Evolutionary conservation across 208 protist genomes (phyloP).

Genomic region (Porcisia hertigi): DNA sequence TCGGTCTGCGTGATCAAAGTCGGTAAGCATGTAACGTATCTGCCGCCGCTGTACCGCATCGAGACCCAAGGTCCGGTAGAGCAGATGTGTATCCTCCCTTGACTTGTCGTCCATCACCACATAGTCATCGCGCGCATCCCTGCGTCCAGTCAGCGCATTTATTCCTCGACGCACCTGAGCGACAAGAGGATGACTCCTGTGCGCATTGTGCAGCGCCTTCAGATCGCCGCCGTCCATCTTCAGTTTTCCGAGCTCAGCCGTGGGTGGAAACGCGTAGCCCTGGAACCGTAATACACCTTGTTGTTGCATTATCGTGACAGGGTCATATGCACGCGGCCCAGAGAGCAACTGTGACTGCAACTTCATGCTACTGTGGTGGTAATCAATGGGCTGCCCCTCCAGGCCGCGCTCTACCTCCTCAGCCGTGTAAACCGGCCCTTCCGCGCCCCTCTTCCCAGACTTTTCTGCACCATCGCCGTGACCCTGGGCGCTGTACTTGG

Average conservation of each 20-base stretch:
- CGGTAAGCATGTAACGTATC: slow-evolving; percentile 85
- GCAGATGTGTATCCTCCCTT: slow-evolving; percentile 59
- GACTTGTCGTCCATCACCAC: slow-evolving; percentile 39
- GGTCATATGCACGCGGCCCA: slow-evolving; percentile 78
- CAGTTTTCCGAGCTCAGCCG: slow-evolving; percentile 73
- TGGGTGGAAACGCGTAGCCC: slow-evolving; percentile 87
- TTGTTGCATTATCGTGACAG: slow-evolving; percentile 79
- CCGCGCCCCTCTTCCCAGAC: slow-evolving; percentile 8
- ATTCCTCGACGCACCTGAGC: slow-evolving; percentile 31
- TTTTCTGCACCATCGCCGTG: no score
- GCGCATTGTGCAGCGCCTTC: slow-evolving; percentile 24
- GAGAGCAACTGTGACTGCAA: slow-evolving; percentile 62
- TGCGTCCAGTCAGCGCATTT: slow-evolving; percentile 45
- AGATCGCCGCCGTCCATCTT: slow-evolving; percentile 47
- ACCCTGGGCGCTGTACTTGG: slow-evolving; percentile 70
- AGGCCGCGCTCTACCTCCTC: slow-evolving; percentile 65
- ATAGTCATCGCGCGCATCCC: slow-evolving; percentile 49
- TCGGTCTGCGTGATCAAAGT: slow-evolving; percentile 82
- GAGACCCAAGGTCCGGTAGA: slow-evolving; percentile 68
- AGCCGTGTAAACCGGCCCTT: slow-evolving; percentile 42
- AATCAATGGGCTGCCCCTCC: slow-evolving; percentile 78
- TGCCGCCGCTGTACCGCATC: slow-evolving; percentile 83
- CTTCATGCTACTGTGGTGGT: slow-evolving; percentile 57
- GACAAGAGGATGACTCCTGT: slow-evolving; percentile 41
- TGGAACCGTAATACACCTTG: slow-evolving; percentile 80